Conservation (phyloP, 78 protist genomes). For the Speleostelium caveatum region DNA sequence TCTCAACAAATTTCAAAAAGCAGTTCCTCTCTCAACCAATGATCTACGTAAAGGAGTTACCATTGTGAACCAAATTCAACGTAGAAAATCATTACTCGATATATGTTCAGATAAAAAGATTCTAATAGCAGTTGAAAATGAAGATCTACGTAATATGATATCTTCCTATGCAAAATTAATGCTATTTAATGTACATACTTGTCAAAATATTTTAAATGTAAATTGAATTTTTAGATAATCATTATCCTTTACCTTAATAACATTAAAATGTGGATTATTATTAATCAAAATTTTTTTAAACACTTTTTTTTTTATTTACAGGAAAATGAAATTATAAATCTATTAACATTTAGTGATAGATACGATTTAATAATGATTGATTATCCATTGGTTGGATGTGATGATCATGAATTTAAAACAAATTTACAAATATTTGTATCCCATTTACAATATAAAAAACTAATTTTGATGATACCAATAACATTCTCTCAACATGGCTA, state of each 20-base stretch:
- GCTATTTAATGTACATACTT: neutral
- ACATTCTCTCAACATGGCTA: neutral
- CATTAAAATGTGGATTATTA: too few species aligned
- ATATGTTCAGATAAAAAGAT: neutral
- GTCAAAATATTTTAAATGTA: neutral
- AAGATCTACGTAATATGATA: neutral
- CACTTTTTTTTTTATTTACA: neutral
- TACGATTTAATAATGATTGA: neutral
- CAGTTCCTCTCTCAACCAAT: neutral
- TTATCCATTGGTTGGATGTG: neutral
- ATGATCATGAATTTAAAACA: neutral
- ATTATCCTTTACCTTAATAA: too few species aligned
- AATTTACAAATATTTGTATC: neutral
- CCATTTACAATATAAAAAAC: neutral
- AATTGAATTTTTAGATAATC: too few species aligned
- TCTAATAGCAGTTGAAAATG: neutral
- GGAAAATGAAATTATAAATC: neutral
- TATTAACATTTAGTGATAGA: neutral
- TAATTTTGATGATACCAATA: neutral
- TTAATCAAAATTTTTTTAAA: too few species aligned
- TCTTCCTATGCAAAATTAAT: neutral
- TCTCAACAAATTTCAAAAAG: conserved; percentile 2
- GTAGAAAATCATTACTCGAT: neutral
- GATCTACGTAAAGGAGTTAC: conserved; percentile 29
- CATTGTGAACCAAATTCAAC: neutral